phyloP scores from a whole-genome alignment of 228 moss, liverwort and hornwort species.

The Sphagnum magellanicum region DNA sequence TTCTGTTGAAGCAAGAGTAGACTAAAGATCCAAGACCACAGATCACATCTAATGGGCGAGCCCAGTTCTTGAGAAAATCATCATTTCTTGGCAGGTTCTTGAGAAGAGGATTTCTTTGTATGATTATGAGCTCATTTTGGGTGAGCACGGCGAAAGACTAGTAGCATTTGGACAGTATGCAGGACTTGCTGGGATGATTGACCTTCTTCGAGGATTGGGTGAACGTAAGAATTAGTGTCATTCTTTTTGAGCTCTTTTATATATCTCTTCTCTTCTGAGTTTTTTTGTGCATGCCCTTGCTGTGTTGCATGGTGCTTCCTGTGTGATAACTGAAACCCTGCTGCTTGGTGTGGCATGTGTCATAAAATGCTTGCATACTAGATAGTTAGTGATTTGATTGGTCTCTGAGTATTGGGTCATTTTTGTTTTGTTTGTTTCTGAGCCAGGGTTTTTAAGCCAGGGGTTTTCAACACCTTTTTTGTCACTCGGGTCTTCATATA shows the following conservation, averaged over 20 bases:
- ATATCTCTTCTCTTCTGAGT: not conserved
- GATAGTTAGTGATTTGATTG: too few species aligned
- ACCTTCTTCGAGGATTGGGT: slow-evolving; percentile 83
- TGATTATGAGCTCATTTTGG: slow-evolving; percentile 87
- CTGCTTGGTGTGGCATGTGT: too few species aligned
- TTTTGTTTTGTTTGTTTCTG: not conserved
- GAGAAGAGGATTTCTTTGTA: slow-evolving; percentile 73
- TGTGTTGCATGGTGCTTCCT: not conserved
- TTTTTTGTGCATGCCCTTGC: not conserved
- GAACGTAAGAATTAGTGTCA: slow-evolving; percentile 50
- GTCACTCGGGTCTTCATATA: slow-evolving; percentile 83
- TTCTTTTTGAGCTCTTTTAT: not conserved
- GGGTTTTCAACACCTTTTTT: slow-evolving; percentile 96
- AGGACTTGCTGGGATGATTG: slow-evolving; percentile 93
- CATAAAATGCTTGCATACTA: too few species aligned
- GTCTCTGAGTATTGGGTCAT: too few species aligned
- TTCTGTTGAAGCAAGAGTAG: too few species aligned
- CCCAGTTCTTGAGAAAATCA: too few species aligned
- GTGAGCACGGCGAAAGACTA: slow-evolving; percentile 51
- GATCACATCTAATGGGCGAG: too few species aligned
- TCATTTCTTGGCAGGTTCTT: slow-evolving; percentile 33
- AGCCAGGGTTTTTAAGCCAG: slow-evolving; percentile 72
- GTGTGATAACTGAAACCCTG: too few species aligned
- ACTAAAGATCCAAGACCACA: too few species aligned
- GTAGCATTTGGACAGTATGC: slow-evolving; percentile 97